Evolutionary conservation across 2,329 filamentous ascomycete species (phyloP), one percentile per base, ranked within the genome.

Genomic region (Anthostomella pinea): DNA sequence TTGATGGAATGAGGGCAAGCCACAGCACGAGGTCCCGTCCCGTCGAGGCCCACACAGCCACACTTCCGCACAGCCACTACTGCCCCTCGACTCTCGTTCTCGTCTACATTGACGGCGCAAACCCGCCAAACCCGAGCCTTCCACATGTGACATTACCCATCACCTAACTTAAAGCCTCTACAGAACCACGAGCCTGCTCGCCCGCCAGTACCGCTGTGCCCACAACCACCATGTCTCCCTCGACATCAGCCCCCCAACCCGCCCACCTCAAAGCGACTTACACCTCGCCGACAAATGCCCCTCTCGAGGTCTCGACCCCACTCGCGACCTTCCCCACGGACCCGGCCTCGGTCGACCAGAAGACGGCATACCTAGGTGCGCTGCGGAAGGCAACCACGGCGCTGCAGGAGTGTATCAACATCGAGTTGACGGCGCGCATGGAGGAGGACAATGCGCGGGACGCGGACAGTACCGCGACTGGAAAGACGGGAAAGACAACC

Each of bases 351-450:
- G 56, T 45, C 8, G 18, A 25, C 2, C 21, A 41, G 3, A 84
- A 80, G 57, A 73, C 73, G 2, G 60, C 65, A 7, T 85, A 82
- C 59, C 75, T 90, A 18, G 54, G 62, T 25, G 59, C 68, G 17
- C 73, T 90, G 8, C 76, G 81, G 30, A 52, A 64, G 9, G 75
- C 77, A n/a, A 68, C 79, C 19, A 57, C 65, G 2, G 58, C 69
- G 7, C 64, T 84, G n/a, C 86, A 90, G 57, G 72, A 72, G 38
- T 66, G 72, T 33, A 68, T 90, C 58, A 91, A 91, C 63, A 68
- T 65, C 45, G 81, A 85, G 57, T 70, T 91, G 41, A 90, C 86
- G 5, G 59, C 68, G 34, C 78, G 81, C 39, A 90, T 90, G 86
- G 83, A 83, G 23, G 73, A 84, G 43, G 85, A 89, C 57, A 84